phyloP scores from a whole-genome alignment of 208 protist species.

The Trypanosoma boissoni region DNA sequence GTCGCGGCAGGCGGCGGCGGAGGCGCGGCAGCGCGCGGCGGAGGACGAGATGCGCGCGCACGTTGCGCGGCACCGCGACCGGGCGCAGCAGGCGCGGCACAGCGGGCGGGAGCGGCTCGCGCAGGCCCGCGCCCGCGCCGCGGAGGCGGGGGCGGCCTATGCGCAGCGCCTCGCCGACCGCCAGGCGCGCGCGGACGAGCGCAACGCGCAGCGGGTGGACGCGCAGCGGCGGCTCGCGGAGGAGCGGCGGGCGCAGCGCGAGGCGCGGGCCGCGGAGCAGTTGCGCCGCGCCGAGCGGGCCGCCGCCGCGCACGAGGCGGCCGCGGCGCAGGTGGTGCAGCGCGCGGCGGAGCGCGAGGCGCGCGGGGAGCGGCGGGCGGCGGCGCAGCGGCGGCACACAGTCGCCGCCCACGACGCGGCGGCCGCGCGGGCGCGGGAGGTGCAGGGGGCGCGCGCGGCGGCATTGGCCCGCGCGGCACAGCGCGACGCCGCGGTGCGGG shows the following conservation, averaged over 20 bases:
- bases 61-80: slow-evolving; percentile 31
- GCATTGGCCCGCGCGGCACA: slow-evolving; percentile 35
- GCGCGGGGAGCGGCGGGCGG: slow-evolving; percentile 39
- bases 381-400: slow-evolving; percentile 43
- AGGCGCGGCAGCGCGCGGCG: slow-evolving; percentile 43
- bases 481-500: slow-evolving; percentile 45
- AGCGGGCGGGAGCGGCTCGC: slow-evolving; percentile 48
- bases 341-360: slow-evolving; percentile 41
- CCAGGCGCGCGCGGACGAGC: slow-evolving; percentile 44
- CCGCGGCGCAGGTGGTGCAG: neutral
- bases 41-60: slow-evolving; percentile 42
- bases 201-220: slow-evolving; percentile 41
- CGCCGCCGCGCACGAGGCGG: slow-evolving; percentile 34
- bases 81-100: slow-evolving; percentile 34
- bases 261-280: slow-evolving; percentile 36
- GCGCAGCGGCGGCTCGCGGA: slow-evolving; percentile 42
- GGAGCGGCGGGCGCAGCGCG: slow-evolving; percentile 27
- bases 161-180: slow-evolving; percentile 41
- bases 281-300: slow-evolving; percentile 37
- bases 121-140: slow-evolving; percentile 37
- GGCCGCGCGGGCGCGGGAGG: neutral
- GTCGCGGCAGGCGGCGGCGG: slow-evolving; percentile 30
- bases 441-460: slow-evolving; percentile 40
- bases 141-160: slow-evolving; percentile 49
- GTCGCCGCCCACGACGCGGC: slow-evolving; percentile 33